Evolutionary conservation across 257 asterid genomes (phyloP), one percentile per base, ranked within the genome.

Genomic region (Leonotis leonurus): DNA sequence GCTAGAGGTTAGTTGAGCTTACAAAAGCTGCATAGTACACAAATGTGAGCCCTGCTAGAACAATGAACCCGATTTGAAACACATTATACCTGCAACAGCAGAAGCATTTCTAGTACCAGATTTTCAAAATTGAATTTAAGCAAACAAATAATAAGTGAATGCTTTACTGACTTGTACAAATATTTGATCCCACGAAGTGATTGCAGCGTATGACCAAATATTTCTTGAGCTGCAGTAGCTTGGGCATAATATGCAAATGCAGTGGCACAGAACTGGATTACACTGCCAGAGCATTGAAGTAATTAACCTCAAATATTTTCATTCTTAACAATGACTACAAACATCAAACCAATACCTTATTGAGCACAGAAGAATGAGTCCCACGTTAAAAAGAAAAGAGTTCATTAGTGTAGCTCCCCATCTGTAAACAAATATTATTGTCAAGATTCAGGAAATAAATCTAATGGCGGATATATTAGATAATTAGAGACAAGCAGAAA

Each of bases 221-320:
- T 90, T 83, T 90, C 97, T 81, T 90, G 97, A 70, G 95, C 97
- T 36, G 97, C 95, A 37, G 97, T 90, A 53, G 95, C 97, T 78
- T 83, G 97, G 59, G 97, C 86, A 66, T 90, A 90, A 70, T 83
- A 90, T 53, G 82, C 97, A 72, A 90, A 90, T 30, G 97, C 97
- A 20, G 97, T 87, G 68, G 95, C 83, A 51, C 97, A 85, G 77
- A 90, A 90, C 81, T 90, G 97, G 78, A 90, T 90, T 71, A 90
- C 97, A 75, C 97, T 90, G 94, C 32, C 32, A 27, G n/a, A 27
- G 3, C 3, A 27, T 27, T 6, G 5, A 27, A 27, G 5, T 2
- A 6, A 27, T 30, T 24, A 54, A 12, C 53, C 29, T 8, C 37
- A 55, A 45, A 46, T 35, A 18, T 36, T 32, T 55, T 45, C 50